Percentiles rank a stretch among this genome's conserved stretches.
Evolutionary conservation across 306 rosid genomes (phyloP).

Genomic region (Bauhinia variegata): DNA sequence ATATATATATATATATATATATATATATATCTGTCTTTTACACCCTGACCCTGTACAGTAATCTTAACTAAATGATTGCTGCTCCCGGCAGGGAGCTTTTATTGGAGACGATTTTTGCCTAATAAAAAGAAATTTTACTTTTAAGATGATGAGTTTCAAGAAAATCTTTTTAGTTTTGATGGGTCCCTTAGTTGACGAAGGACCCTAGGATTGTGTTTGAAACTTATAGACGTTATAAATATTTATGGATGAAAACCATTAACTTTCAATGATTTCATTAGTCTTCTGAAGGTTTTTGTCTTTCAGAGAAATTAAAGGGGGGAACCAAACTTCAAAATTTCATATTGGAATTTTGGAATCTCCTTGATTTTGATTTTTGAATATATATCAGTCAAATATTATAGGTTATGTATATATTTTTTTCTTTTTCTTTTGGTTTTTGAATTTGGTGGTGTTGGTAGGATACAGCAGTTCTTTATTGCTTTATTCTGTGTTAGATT

Average conservation of each 20-base stretch:
- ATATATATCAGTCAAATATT: slow-evolving; percentile 29
- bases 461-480: slow-evolving; percentile 56
- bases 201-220: slow-evolving; percentile 19
- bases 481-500: slow-evolving; percentile 74
- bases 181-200: slow-evolving; percentile 40
- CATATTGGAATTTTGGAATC: slow-evolving; percentile 29
- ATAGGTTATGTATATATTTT: slow-evolving; percentile 24
- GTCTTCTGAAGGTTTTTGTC: too few species aligned
- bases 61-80: slow-evolving; percentile 1
- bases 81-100: slow-evolving; percentile 29
- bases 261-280: slow-evolving; percentile 27
- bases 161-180: slow-evolving; percentile 49
- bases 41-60: not conserved
- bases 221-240: slow-evolving; percentile 20
- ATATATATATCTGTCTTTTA: too few species aligned
- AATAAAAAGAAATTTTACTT: slow-evolving; percentile 54
- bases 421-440: slow-evolving; percentile 20
- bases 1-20: too few species aligned
- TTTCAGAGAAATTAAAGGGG: slow-evolving; percentile 30
- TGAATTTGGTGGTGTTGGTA: slow-evolving; percentile 34
- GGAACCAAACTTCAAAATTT: slow-evolving; percentile 42
- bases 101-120: slow-evolving; percentile 35
- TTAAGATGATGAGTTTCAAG: slow-evolving; percentile 46
- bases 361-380: slow-evolving; percentile 33
- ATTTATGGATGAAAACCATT: slow-evolving; percentile 1